phyloP scores from a whole-genome alignment of 208 protist genomes.

The Crithidia brevicula region DNA sequence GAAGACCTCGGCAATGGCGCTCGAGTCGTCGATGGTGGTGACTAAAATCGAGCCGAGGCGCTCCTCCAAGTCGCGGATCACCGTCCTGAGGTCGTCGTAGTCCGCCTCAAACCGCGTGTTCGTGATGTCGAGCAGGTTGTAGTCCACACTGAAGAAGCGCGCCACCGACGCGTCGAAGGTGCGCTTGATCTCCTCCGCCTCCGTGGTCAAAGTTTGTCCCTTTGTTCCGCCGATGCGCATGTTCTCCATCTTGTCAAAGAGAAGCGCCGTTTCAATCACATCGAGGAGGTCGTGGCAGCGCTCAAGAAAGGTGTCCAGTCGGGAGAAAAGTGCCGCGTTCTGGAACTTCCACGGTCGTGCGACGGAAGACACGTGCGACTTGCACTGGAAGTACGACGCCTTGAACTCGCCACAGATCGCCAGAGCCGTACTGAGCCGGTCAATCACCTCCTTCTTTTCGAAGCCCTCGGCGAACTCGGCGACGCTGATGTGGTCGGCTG shows the following conservation, averaged over 20 bases:
- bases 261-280: constrained; percentile 92
- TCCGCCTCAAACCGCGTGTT: constrained; percentile 94
- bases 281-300: constrained; percentile 97
- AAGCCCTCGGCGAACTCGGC: constrained; percentile 92
- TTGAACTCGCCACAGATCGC: constrained; percentile 94
- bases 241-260: constrained; percentile 97
- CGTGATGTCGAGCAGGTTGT: constrained; percentile 96
- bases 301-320: constrained; percentile 96
- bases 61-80: constrained; percentile 92
- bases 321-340: constrained; percentile 94
- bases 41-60: constrained; percentile 93
- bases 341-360: constrained; percentile 94
- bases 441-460: constrained; percentile 94
- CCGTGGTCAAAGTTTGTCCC: constrained; percentile 85
- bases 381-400: constrained; percentile 95
- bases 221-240: constrained; percentile 96
- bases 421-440: constrained; percentile 85
- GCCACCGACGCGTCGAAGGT: constrained; percentile 79
- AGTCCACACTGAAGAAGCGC: constrained; percentile 89
- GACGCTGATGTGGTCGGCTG: constrained; percentile 89
- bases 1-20: constrained; percentile 93
- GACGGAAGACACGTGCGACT: constrained; percentile 79
- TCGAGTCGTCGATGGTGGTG: constrained; percentile 94
- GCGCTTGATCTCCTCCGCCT: constrained; percentile 91
- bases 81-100: constrained; percentile 89